A percentile compares a stretch with the other conserved stretches of the same genome.
Conservation (phyloP, 306 rosid species). For the Nissolia schottii region DNA sequence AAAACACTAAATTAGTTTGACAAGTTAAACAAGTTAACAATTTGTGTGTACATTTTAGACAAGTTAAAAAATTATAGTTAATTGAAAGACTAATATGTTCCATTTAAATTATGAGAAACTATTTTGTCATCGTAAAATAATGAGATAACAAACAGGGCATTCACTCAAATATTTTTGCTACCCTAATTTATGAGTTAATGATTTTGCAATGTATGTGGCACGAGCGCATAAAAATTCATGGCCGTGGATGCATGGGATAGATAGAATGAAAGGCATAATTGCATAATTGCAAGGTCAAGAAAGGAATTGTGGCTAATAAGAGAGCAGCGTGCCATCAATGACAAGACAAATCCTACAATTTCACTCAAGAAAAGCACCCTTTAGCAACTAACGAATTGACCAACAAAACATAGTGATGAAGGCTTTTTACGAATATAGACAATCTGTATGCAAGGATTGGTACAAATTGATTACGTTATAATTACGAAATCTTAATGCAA, state of each 20-base stretch:
- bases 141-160: no score
- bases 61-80: no score
- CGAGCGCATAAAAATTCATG: background rate
- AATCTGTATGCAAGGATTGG: background rate
- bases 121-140: no score
- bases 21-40: no score
- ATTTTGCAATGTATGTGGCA: background rate
- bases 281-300: background rate
- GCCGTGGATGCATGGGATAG: background rate
- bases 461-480: background rate
- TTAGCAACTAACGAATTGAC: background rate
- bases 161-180: no score
- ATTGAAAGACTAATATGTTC: no score
- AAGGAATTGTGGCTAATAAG: background rate
- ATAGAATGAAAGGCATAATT: background rate
- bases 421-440: background rate
- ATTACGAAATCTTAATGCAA: background rate
- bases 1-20: no score
- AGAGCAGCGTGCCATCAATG: conserved; percentile 15
- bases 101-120: no score
- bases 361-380: background rate
- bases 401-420: background rate
- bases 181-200: background rate
- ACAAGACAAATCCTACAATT: background rate
- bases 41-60: no score